Percentiles rank a stretch among this genome's conserved stretches.
Evolutionary conservation across 495 filamentous ascomycete species (phyloP).

Genomic region (Xanthoparmelia taractica): DNA sequence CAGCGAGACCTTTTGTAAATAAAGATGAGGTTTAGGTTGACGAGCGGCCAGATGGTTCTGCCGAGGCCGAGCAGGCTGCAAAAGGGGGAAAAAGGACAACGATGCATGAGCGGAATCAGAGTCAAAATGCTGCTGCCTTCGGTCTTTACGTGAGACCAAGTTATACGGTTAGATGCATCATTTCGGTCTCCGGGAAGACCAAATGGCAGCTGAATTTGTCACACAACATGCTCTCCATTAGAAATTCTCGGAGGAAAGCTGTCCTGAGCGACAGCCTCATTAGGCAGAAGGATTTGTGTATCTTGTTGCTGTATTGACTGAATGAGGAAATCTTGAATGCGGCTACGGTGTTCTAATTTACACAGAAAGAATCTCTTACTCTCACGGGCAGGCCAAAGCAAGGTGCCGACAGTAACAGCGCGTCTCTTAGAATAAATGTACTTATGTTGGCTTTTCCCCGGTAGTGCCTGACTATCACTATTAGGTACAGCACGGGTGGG

Average conservation of each 20-base stretch:
- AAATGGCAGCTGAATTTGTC: background rate
- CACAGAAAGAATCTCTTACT: too few species aligned
- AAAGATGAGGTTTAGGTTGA: background rate
- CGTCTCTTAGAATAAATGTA: too few species aligned
- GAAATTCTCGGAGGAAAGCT: background rate
- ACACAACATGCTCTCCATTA: background rate
- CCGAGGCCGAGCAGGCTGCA: background rate
- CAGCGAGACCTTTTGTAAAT: background rate
- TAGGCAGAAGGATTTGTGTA: too few species aligned
- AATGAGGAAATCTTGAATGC: too few species aligned
- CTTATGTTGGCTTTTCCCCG: too few species aligned
- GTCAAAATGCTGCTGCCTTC: background rate
- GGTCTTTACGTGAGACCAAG: background rate
- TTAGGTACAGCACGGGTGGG: too few species aligned
- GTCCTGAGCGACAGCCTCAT: background rate
- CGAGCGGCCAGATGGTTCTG: too few species aligned
- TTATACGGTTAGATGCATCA: background rate
- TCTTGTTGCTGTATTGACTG: too few species aligned
- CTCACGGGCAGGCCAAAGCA: too few species aligned
- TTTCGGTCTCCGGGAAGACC: background rate
- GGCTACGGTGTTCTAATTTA: too few species aligned
- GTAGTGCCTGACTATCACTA: too few species aligned
- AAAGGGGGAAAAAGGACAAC: background rate
- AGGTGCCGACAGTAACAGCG: too few species aligned
- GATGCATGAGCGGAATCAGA: background rate